Evolutionary conservation across 2,329 filamentous ascomycete genomes (phyloP).

Genomic region (Aspergillus alliaceus): DNA sequence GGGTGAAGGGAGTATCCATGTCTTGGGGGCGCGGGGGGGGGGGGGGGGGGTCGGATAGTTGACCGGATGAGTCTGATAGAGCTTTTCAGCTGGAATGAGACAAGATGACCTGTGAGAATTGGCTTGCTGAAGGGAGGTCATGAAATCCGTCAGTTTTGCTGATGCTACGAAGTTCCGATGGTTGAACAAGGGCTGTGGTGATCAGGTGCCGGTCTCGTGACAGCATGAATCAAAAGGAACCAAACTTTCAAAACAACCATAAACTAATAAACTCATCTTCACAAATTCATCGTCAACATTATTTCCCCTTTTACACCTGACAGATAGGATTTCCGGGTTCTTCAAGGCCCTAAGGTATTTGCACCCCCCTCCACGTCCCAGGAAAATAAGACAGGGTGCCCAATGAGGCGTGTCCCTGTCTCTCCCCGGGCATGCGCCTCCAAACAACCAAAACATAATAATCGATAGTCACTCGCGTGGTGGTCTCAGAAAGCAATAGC

Average conservation of each 20-base stretch:
- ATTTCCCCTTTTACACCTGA: background rate
- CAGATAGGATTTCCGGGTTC: background rate
- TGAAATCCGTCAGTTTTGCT: no score
- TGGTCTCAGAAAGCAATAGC: slow-evolving; percentile 21
- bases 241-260: background rate
- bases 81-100: no score
- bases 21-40: background rate
- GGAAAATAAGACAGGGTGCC: no score
- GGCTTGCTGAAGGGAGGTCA: no score
- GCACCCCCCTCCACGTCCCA: no score
- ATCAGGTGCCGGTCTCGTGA: slow-evolving; percentile 3
- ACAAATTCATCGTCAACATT: background rate
- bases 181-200: background rate
- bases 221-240: background rate
- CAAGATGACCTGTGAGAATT: no score
- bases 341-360: background rate
- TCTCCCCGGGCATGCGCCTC: background rate
- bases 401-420: background rate
- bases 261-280: background rate
- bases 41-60: no score
- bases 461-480: slow-evolving; percentile 13
- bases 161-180: no score
- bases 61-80: background rate
- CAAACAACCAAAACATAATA: background rate
- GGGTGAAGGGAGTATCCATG: background rate